A percentile compares a stretch with the other conserved stretches of the same genome.
phyloP scores from a whole-genome alignment of 257 asterid genomes.

The Leonotis leonurus region DNA sequence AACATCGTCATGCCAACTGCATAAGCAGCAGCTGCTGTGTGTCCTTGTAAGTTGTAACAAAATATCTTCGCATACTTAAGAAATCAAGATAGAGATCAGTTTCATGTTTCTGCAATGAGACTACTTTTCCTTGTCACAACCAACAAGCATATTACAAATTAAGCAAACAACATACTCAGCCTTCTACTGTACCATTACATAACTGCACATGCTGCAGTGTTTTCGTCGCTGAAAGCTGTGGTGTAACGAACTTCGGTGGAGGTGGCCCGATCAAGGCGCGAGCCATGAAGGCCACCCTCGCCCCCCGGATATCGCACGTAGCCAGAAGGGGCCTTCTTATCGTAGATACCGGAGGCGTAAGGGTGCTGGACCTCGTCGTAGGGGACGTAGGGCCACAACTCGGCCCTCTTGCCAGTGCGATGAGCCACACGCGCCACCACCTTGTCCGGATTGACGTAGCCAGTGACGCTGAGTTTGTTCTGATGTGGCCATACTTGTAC shows the following conservation, averaged over 20 bases:
- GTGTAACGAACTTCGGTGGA: slow-evolving; percentile 86
- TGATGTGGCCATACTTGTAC: slow-evolving; percentile 63
- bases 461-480: slow-evolving; percentile 67
- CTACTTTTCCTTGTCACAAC: no score
- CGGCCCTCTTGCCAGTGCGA: slow-evolving; percentile 85
- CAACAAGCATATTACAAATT: neutral
- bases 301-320: slow-evolving; percentile 51
- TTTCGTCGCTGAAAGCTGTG: slow-evolving; percentile 93
- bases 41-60: neutral
- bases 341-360: slow-evolving; percentile 74
- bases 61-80: no score
- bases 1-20: neutral
- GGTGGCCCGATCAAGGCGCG: slow-evolving; percentile 68
- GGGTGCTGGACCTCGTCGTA: slow-evolving; percentile 85
- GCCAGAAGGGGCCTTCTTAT: slow-evolving; percentile 87
- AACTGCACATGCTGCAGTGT: slow-evolving; percentile 64
- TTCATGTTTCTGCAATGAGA: no score
- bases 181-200: no score
- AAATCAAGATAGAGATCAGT: no score
- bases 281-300: slow-evolving; percentile 29
- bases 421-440: slow-evolving; percentile 82
- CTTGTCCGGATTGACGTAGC: slow-evolving; percentile 71
- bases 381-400: slow-evolving; percentile 91
- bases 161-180: neutral
- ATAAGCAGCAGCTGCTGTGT: no score